Conservation (phyloP, 192 early-diverging fungal species). For the Funneliformis mosseae region DNA sequence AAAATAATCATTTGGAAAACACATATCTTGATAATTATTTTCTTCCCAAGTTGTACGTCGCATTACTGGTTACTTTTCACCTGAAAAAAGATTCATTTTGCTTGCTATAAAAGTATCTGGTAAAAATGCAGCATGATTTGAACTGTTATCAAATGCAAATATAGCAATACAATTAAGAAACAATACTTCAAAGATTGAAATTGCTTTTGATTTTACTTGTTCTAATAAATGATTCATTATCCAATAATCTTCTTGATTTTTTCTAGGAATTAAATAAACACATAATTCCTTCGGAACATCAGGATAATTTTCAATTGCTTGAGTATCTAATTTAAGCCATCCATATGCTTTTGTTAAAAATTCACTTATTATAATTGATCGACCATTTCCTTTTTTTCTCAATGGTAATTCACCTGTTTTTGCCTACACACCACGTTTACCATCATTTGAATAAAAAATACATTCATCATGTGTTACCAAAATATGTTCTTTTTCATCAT, state of each 20-base stretch:
- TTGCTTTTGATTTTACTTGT: constrained; percentile 11
- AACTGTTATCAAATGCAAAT: constrained; percentile 32
- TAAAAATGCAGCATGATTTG: constrained; percentile 13
- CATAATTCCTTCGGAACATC: too few relatives aligned
- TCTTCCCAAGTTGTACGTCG: too few relatives aligned
- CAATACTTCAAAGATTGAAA: background rate
- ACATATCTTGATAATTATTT: too few relatives aligned
- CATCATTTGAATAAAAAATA: too few relatives aligned
- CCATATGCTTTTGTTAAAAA: background rate
- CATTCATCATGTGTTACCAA: too few relatives aligned
- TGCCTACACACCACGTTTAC: too few relatives aligned
- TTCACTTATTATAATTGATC: constrained; percentile 6
- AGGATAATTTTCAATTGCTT: background rate
- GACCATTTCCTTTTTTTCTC: background rate
- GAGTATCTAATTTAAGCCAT: background rate
- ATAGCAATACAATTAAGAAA: constrained; percentile 10
- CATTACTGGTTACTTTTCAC: too few relatives aligned
- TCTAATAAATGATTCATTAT: constrained; percentile 4
- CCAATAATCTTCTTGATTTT: constrained; percentile 20
- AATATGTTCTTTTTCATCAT: too few relatives aligned
- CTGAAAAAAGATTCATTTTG: too few relatives aligned
- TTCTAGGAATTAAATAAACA: background rate
- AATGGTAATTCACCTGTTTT: background rate
- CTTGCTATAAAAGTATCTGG: background rate
- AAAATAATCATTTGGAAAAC: too few relatives aligned